Base-by-base conservation (phyloP, 169 alveolate species). In the Plasmodium vivax region DNA sequence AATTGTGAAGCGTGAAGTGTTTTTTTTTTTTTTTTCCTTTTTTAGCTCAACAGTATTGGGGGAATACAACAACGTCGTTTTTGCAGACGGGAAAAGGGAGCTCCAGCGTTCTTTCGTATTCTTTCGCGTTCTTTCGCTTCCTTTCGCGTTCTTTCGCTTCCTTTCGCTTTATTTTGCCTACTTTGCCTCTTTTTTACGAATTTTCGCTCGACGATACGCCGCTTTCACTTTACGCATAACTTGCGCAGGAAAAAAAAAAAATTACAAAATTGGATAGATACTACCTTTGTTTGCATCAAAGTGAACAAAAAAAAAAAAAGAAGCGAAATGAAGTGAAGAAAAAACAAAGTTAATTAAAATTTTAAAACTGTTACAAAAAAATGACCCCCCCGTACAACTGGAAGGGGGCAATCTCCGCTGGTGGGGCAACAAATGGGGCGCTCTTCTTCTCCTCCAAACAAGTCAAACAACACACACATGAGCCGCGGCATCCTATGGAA, bases 361-460 rank as follows among this genome's bases (percentile, higher is more conserved):
- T 68, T 68, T 68, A 68, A 68, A 68, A 68, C 77, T 68, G n/a
- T 68, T 68, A 68, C 77, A 68, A 68, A 68, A 23, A 68, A 68
- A 68, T 7, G 38, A 62, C n/a, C 43, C 77, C 32, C 77, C 7
- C 23, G 23, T 51, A 10, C 32, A 68, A 68, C 19, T 23, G 77
- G 38, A 51, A 12, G 62, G 62, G 62, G 14, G 62, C 62, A 51
- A 14, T 14, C 23, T 51, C 62, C 14, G 62, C 14, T 51, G 62
- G 62, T 51, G 62, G 6, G 45, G 7, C 45, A 38, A 4, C 7
- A 38, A 38, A 8, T 38, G 45, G 7, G 62, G 62, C 23, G 62
- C 23, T 14, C 8, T 30, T 68, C n/a, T 68, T 51, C 62, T 51
- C 62, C 23, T 51, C 14, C 62, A 19, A 51, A 51, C 19, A 51